Percentiles rank a stretch among this genome's conserved stretches.
phyloP scores from a whole-genome alignment of 495 filamentous ascomycete species.

The Aspergillus affinis region DNA sequence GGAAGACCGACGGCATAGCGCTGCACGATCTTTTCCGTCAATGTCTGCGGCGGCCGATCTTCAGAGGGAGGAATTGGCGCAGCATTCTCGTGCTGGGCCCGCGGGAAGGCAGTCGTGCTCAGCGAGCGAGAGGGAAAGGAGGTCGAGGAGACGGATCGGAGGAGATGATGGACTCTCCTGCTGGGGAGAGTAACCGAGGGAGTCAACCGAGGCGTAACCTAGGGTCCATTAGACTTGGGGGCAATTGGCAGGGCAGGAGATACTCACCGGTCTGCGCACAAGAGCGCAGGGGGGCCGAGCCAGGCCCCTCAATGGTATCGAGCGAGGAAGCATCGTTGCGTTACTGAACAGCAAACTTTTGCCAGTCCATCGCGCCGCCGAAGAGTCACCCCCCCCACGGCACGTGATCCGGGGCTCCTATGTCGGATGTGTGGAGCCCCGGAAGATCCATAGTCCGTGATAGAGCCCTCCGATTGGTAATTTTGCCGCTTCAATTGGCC shows the following conservation, averaged over 20 bases:
- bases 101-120: background rate
- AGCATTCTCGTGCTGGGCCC: background rate
- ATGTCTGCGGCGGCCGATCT: conserved; percentile 49
- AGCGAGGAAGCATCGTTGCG: background rate
- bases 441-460: background rate
- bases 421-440: background rate
- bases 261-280: background rate
- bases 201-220: background rate
- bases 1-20: conserved; percentile 68
- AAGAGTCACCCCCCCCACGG: background rate
- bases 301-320: background rate
- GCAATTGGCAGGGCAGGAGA: background rate
- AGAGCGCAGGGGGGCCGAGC: background rate
- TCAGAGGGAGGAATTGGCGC: background rate
- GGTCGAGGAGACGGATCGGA: background rate
- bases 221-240: background rate
- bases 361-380: background rate
- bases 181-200: background rate
- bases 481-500: background rate
- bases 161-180: background rate
- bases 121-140: background rate
- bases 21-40: conserved; percentile 92
- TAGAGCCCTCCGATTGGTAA: background rate
- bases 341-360: background rate
- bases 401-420: background rate